Conservation (phyloP, 768 basidiomycete species). For the Podaxis sp. region DNA sequence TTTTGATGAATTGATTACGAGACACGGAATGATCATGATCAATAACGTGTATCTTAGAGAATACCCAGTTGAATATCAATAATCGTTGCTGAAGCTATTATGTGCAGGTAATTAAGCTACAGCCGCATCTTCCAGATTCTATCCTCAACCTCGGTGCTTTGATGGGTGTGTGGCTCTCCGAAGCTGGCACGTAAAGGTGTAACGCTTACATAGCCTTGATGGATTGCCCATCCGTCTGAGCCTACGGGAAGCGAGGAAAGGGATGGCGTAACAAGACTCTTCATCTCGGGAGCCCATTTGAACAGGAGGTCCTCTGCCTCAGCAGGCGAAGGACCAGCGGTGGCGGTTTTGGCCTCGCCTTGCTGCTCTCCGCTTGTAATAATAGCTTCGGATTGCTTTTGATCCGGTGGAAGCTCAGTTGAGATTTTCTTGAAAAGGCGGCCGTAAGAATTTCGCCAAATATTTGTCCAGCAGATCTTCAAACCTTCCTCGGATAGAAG, state of each 20-base stretch:
- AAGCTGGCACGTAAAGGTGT: slow-evolving; percentile 78
- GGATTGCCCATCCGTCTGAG: slow-evolving; percentile 81
- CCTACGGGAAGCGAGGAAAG: slow-evolving; percentile 64
- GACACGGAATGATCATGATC: neutral
- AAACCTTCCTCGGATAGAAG: slow-evolving; percentile 61
- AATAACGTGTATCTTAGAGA: neutral
- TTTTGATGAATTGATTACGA: neutral
- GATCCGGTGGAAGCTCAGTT: slow-evolving; percentile 18
- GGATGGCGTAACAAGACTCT: slow-evolving; percentile 61
- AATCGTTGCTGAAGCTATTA: neutral
- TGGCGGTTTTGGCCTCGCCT: slow-evolving; percentile 19
- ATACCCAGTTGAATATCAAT: neutral
- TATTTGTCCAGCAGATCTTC: slow-evolving; percentile 73
- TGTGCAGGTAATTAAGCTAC: slow-evolving; percentile 30
- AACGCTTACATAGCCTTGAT: slow-evolving; percentile 68
- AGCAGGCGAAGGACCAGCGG: slow-evolving; percentile 15
- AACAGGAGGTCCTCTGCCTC: slow-evolving; percentile 53
- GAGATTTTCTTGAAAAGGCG: slow-evolving; percentile 66
- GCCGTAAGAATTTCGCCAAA: slow-evolving; percentile 87
- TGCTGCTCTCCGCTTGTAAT: slow-evolving; percentile 46
- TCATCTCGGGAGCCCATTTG: slow-evolving; percentile 72
- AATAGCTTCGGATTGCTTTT: slow-evolving; percentile 24
- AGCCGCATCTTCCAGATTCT: slow-evolving; percentile 59
- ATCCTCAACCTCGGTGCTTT: slow-evolving; percentile 34
- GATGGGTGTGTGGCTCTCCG: slow-evolving; percentile 51